Evolutionary conservation across 805 yeast genomes (phyloP).

Genomic region (Maudiozyma bulderi): DNA sequence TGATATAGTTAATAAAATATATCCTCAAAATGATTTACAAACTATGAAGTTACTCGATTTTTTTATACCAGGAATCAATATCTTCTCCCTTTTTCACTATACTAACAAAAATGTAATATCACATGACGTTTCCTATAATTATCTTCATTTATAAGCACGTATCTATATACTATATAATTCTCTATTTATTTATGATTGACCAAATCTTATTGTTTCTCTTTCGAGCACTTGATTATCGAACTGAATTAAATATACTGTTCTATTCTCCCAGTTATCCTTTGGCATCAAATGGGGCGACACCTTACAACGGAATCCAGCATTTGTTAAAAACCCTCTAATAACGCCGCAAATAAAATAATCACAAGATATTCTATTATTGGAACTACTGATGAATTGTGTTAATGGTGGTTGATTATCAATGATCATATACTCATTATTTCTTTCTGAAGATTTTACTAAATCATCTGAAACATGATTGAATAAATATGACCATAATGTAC

Average conservation of each 20-base stretch:
- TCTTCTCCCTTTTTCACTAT: too few relatives aligned
- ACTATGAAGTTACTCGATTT: too few relatives aligned
- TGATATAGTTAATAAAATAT: too few relatives aligned
- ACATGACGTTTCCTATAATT: too few relatives aligned
- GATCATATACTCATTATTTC: constrained; percentile 67
- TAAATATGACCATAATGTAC: constrained; percentile 61
- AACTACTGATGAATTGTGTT: constrained; percentile 58
- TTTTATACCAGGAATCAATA: too few relatives aligned
- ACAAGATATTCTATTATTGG: constrained; percentile 61
- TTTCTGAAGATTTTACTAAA: constrained; percentile 61
- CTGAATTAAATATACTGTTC: constrained; percentile 69
- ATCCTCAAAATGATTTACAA: too few relatives aligned
- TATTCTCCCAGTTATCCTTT: constrained; percentile 41
- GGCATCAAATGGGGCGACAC: constrained; percentile 78
- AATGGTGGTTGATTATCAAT: constrained; percentile 65
- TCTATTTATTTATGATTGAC: neutral
- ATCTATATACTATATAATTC: neutral
- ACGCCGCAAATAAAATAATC: constrained; percentile 80
- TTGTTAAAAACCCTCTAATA: constrained; percentile 71
- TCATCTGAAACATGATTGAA: constrained; percentile 74
- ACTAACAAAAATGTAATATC: too few relatives aligned
- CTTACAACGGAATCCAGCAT: constrained; percentile 57
- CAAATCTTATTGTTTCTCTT: constrained; percentile 41
- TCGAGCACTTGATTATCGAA: constrained; percentile 51
- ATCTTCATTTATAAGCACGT: neutral